Base-by-base conservation (phyloP, 2,329 filamentous ascomycete genomes). In the Aspergillus costaricaensis region DNA sequence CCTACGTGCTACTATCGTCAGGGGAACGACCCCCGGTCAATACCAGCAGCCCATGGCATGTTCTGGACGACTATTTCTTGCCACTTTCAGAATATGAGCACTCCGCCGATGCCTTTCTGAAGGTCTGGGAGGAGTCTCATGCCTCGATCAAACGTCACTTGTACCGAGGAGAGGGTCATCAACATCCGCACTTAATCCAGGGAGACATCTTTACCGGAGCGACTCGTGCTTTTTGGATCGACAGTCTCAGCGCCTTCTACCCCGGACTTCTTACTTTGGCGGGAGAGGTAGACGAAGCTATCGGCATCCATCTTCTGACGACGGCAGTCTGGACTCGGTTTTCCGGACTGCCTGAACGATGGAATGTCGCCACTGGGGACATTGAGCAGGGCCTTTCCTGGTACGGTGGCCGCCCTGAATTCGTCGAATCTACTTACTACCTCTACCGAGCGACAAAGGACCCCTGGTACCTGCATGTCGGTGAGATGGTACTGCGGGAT, bases 401-500 rank as follows among this genome's bases (percentile, higher is more conserved):
- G 92, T 99, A 96, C 91, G 92, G 92, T 10, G 91, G 96, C 21
- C 87, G 95, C 23, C 95, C 95, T 5, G 95, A 99, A 75, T 98
- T 98, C 72, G 92, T 97, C 67, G 95, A 99, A 77, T 97, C 92
- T 1, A 96, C 91, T 0, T 99, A 96, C 77, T 91, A 98, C 72
- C 81, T 99, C n/a, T 98, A 96, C 74, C 89, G 91, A 54, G 93
- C 94, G 2, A 98, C 95, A 0, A 86, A 89, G 68, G 95, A 99
- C 74, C 93, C 93, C 0, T 99, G 94, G 93, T 98, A 97, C 76
- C 82, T 98, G 4, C 89, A 97, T 72, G 91, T 96, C 19, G 95
- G 93, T 27, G 95, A 99, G 75, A 99, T 99, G 95, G 89, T 92
- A 0, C 81, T 97, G 58, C 86, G 87, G 60, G 95, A 99, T 71